A percentile compares a stretch with the other conserved stretches of the same genome.
These are phyloP conservation scores for Penicillium concentricum DNA, from an alignment of 2,329 filamentous ascomycete species.

Conservation along the genomic window DNA sequence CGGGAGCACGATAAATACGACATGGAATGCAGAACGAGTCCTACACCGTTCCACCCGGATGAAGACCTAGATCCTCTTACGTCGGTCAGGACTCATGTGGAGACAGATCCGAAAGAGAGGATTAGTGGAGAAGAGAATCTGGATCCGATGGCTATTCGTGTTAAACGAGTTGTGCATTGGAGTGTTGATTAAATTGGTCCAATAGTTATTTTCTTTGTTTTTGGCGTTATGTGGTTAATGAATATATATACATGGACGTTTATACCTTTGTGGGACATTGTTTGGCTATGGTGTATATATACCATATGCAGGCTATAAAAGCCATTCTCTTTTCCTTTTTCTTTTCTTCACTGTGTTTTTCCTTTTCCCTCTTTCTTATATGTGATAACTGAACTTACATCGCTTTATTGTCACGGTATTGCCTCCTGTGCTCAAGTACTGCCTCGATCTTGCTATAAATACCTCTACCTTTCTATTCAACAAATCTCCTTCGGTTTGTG, in stretches of 20 bases:
- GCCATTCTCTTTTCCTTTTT: background rate
- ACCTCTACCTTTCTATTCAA: background rate
- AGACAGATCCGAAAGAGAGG: background rate
- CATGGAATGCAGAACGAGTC: background rate
- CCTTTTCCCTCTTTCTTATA: background rate
- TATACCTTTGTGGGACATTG: background rate
- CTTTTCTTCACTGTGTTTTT: too few relatives aligned
- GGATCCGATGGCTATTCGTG: constrained; percentile 14
- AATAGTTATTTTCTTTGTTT: background rate
- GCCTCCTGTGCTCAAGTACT: background rate
- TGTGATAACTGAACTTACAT: background rate
- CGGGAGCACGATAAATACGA: background rate
- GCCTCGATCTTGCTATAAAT: background rate
- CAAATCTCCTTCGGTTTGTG: too few relatives aligned
- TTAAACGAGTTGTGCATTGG: constrained; percentile 14
- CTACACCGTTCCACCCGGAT: background rate
- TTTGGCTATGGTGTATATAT: background rate
- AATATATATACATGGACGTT: background rate
- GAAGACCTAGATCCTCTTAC: background rate
- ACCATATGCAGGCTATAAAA: background rate
- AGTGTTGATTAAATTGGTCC: background rate
- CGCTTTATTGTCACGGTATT: background rate
- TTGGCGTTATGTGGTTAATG: background rate
- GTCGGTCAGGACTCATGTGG: constrained; percentile 1
- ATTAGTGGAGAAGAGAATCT: constrained; percentile 4